These are phyloP conservation scores for Scheffersomyces titani DNA, from an alignment of 1,139 yeast species.

Conservation along the genomic window DNA sequence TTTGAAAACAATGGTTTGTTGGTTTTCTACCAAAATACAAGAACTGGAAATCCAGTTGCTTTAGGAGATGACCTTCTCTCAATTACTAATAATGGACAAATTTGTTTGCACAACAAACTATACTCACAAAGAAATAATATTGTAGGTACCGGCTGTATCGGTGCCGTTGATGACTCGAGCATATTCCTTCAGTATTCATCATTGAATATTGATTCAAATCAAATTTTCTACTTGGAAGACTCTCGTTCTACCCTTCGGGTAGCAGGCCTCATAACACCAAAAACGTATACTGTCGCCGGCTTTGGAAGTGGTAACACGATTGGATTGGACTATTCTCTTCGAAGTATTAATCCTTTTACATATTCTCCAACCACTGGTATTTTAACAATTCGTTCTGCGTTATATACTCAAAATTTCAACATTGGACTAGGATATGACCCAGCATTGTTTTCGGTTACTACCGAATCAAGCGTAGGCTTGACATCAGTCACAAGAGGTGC, in stretches of 20 bases:
- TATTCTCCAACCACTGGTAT: conserved; percentile 21
- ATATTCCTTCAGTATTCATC: conserved; percentile 8
- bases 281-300: conserved; percentile 15
- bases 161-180: conserved; percentile 8
- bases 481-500: conserved; percentile 17
- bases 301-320: conserved; percentile 17
- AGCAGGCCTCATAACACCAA: conserved; percentile 8
- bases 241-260: conserved; percentile 8
- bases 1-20: conserved; percentile 16
- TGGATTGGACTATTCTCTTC: conserved; percentile 18
- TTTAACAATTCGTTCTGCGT: conserved; percentile 15
- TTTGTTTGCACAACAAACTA: conserved; percentile 13
- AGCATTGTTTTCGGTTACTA: conserved; percentile 10
- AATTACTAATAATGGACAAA: conserved; percentile 12
- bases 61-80: conserved; percentile 11
- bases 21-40: conserved; percentile 9
- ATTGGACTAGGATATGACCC: conserved; percentile 24
- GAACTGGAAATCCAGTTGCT: conserved; percentile 7
- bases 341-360: conserved; percentile 2
- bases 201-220: conserved; percentile 7
- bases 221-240: conserved; percentile 11
- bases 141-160: conserved; percentile 16
- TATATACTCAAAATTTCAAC: conserved; percentile 14
- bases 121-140: conserved; percentile 12
- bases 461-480: conserved; percentile 1